A percentile compares a stretch with the other conserved stretches of the same genome.
Conservation (phyloP, 768 basidiomycete genomes). For the Exidia glandulosa region DNA sequence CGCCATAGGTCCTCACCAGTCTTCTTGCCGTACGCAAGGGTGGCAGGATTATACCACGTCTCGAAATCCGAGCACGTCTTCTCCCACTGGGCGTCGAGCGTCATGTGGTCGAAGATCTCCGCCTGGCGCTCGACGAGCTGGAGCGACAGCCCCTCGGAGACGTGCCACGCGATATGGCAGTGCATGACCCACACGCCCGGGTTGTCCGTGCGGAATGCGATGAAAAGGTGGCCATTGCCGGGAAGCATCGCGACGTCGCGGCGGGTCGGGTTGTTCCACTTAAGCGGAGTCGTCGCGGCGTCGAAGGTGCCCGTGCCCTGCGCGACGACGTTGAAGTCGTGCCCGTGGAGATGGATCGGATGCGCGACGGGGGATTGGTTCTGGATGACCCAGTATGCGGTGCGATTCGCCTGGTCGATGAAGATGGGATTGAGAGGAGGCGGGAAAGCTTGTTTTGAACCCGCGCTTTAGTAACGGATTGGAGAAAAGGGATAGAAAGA, state of each 20-base stretch:
- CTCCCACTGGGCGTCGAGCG: not conserved
- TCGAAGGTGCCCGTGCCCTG: not conserved
- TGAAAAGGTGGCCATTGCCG: not conserved
- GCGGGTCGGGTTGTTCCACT: not conserved
- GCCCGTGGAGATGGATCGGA: slow-evolving; percentile 22
- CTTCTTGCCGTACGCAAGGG: not conserved
- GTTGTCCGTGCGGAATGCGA: not conserved
- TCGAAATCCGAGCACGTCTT: not conserved
- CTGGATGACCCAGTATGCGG: not conserved
- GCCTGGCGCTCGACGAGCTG: not conserved
- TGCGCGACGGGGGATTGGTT: not conserved
- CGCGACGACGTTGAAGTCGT: not conserved
- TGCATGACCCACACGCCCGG: slow-evolving; percentile 3
- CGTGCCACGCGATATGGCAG: slow-evolving; percentile 5
- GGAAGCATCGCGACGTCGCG: slow-evolving; percentile 5
- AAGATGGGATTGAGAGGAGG: not conserved
- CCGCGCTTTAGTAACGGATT: not conserved
- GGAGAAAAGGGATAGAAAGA: not conserved
- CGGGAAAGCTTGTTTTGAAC: not conserved
- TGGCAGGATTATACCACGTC: not conserved
- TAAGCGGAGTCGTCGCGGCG: not conserved
- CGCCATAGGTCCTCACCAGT: no score
- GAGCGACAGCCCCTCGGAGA: not conserved
- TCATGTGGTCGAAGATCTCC: not conserved
- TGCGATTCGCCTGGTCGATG: not conserved